phyloP scores from a whole-genome alignment of 306 rosid species.

The Pterocarpus macrocarpus region DNA sequence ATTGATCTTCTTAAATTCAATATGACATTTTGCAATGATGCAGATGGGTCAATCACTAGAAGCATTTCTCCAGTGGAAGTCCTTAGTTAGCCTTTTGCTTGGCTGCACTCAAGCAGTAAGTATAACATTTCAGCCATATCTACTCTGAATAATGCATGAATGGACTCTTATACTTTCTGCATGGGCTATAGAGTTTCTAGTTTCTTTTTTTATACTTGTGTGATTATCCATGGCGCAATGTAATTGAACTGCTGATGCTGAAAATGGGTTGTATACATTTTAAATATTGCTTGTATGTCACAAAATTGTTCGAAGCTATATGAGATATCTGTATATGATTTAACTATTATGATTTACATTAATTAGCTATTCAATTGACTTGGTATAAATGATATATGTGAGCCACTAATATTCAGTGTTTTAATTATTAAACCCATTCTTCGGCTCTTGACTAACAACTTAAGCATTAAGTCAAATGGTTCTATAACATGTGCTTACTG shows the following conservation, averaged over 20 bases:
- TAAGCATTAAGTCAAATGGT: slow-evolving; percentile 29
- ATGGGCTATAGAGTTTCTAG: slow-evolving; percentile 6
- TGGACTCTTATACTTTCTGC: slow-evolving; percentile 7
- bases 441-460: slow-evolving; percentile 2
- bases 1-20: slow-evolving; percentile 23
- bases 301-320: background rate
- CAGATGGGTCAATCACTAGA: slow-evolving; percentile 98
- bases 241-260: slow-evolving; percentile 20
- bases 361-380: slow-evolving; percentile 12
- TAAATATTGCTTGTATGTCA: background rate
- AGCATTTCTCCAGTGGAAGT: slow-evolving; percentile 94
- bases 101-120: slow-evolving; percentile 94
- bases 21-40: slow-evolving; percentile 45
- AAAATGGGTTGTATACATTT: background rate
- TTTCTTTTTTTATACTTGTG: slow-evolving; percentile 32
- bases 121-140: slow-evolving; percentile 40
- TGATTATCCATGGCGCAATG: slow-evolving; percentile 8
- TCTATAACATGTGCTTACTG: slow-evolving; percentile 31
- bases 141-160: slow-evolving; percentile 38
- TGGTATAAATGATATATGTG: slow-evolving; percentile 4
- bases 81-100: slow-evolving; percentile 79
- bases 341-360: background rate
- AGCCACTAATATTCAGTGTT: slow-evolving; percentile 2
- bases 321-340: background rate
- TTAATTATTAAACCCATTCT: background rate